Conservation (phyloP, 2,329 filamentous ascomycete species). For the Diaporthe aspalathi region DNA sequence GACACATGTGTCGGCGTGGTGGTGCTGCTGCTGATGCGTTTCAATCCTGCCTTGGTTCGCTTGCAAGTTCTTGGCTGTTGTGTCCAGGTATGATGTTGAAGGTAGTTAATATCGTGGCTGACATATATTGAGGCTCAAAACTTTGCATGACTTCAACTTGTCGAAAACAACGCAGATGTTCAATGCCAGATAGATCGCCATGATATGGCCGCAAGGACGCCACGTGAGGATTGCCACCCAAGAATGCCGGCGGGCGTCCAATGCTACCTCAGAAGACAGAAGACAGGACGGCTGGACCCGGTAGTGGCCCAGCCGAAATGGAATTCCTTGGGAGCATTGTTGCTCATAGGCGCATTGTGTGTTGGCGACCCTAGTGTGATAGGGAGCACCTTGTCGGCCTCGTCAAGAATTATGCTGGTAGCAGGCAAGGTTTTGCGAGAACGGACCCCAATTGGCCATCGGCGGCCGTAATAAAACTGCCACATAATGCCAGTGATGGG, state of each 20-base stretch:
- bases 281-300: slow-evolving; percentile 13
- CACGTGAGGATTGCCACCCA: not conserved
- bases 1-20: not conserved
- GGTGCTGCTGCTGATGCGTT: not conserved
- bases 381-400: slow-evolving; percentile 2
- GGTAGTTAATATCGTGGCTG: not conserved
- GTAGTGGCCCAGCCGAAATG: slow-evolving; percentile 1
- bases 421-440: not conserved
- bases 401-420: slow-evolving; percentile 6
- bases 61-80: not conserved
- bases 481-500: slow-evolving; percentile 4
- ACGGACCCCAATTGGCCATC: not conserved
- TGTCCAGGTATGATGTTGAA: not conserved
- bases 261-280: slow-evolving; percentile 10
- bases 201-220: not conserved
- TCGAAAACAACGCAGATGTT: not conserved
- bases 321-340: slow-evolving; percentile 16
- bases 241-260: slow-evolving; percentile 13
- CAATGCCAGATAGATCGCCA: slow-evolving; percentile 1
- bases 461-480: not conserved
- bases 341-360: slow-evolving; percentile 17
- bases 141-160: not conserved
- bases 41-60: not conserved
- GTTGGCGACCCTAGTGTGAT: slow-evolving; percentile 18
- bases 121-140: not conserved